A percentile compares a stretch with the other conserved stretches of the same genome.
phyloP scores from a whole-genome alignment of 352 stramenopile genomes.

The Phytophthora cactorum region DNA sequence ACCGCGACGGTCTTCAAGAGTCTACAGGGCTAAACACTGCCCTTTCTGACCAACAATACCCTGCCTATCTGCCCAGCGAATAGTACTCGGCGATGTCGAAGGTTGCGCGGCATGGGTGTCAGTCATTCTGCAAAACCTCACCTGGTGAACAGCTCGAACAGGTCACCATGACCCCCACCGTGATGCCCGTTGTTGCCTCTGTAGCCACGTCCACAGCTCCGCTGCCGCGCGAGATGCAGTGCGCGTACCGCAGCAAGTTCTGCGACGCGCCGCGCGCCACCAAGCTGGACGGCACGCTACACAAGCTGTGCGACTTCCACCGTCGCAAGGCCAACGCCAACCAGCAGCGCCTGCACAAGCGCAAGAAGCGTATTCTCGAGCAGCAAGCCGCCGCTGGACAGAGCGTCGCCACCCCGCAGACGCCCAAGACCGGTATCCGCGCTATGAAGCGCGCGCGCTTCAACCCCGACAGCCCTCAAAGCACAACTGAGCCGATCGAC shows the following conservation, averaged over 20 bases:
- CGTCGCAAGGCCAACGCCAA: constrained; percentile 58
- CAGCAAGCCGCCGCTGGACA: constrained; percentile 13
- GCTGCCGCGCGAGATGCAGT: constrained; percentile 42
- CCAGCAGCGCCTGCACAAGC: constrained; percentile 49
- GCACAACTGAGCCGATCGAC: constrained; percentile 25
- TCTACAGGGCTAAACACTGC: not conserved
- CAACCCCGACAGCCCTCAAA: constrained; percentile 25
- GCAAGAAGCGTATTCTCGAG: constrained; percentile 45
- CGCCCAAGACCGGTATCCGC: constrained; percentile 6
- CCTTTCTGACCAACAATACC: not conserved
- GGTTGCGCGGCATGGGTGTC: constrained; percentile 11
- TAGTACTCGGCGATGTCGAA: constrained; percentile 29
- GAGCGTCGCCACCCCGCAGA: constrained; percentile 9
- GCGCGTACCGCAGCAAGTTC: constrained; percentile 56
- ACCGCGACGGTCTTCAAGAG: constrained; percentile 29
- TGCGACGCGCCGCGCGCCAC: constrained; percentile 48
- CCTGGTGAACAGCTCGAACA: not conserved
- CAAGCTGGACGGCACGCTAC: constrained; percentile 54
- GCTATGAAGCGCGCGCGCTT: constrained; percentile 19
- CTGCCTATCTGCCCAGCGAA: constrained; percentile 6
- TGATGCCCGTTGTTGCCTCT: not conserved
- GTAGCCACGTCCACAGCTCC: not conserved
- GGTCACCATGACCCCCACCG: not conserved
- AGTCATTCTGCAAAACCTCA: constrained; percentile 36
- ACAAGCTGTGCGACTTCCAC: constrained; percentile 64